Evolutionary conservation across 2,329 filamentous ascomycete species (phyloP).

Genomic region (Penicillium aurantiogriseum): DNA sequence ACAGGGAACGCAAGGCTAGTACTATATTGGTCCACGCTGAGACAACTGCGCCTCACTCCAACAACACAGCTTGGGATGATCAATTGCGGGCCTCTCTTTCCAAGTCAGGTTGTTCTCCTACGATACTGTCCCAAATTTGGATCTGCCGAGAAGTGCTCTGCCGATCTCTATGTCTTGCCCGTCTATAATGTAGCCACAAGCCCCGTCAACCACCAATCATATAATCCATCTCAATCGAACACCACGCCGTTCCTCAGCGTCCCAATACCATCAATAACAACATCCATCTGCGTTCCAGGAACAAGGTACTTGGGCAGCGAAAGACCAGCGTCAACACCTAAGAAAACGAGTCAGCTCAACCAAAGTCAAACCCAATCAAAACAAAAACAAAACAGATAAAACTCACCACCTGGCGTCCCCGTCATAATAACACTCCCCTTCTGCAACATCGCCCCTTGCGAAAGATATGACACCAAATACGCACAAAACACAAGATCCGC

Average conservation of each 20-base stretch:
- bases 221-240: constrained; percentile 18
- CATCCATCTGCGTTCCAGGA: constrained; percentile 44
- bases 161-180: not conserved
- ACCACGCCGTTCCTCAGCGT: constrained; percentile 40
- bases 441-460: constrained; percentile 44
- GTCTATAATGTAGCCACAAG: not conserved
- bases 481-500: constrained; percentile 49
- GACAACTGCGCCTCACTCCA: constrained; percentile 4
- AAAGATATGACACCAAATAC: constrained; percentile 34
- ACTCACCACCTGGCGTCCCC: constrained; percentile 45
- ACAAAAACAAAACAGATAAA: not conserved
- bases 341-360: not conserved
- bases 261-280: constrained; percentile 42
- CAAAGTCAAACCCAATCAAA: not conserved
- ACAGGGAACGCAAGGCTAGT: not conserved
- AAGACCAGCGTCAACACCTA: constrained; percentile 45
- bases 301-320: constrained; percentile 40
- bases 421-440: constrained; percentile 53
- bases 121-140: not conserved
- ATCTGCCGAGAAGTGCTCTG: not conserved
- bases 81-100: not conserved
- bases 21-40: constrained; percentile 2
- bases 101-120: not conserved
- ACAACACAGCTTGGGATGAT: not conserved
- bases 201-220: not conserved